These are phyloP conservation scores for Chloris gayana DNA, from an alignment of 176 grass and related monocot species.

Conservation along the genomic window DNA sequence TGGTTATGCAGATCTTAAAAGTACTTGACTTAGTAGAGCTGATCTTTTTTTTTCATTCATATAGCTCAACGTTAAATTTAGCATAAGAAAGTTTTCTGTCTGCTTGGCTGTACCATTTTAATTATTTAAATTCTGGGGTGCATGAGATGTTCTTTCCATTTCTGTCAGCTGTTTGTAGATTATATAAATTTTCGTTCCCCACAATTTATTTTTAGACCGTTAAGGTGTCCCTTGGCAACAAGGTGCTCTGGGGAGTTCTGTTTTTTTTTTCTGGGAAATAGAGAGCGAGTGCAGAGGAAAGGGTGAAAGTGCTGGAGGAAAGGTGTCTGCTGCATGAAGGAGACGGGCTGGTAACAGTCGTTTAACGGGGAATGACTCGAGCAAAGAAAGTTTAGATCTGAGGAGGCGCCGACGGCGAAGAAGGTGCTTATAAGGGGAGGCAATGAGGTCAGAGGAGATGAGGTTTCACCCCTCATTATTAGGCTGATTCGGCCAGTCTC, in stretches of 20 bases:
- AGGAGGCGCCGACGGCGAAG: background rate
- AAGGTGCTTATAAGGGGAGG: background rate
- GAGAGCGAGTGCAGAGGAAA: background rate
- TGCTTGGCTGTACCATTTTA: background rate
- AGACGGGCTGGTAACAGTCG: background rate
- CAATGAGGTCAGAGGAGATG: background rate
- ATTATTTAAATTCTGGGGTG: background rate
- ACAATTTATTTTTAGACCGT: background rate
- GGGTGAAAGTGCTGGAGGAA: no score
- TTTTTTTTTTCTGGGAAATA: background rate
- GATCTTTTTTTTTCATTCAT: background rate
- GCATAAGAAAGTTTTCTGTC: background rate
- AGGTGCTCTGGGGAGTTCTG: background rate
- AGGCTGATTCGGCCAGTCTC: no score
- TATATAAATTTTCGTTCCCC: background rate
- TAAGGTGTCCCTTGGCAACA: background rate
- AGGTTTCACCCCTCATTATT: no score
- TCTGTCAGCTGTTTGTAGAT: background rate
- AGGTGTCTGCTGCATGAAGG: background rate
- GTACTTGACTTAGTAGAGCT: background rate
- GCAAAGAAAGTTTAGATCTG: background rate
- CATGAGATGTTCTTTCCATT: background rate
- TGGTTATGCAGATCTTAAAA: background rate
- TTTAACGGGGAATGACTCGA: background rate
- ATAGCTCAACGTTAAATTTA: background rate